These are phyloP conservation scores for Didymella arachidicola DNA, from an alignment of 2,329 filamentous ascomycete species.

Conservation along the genomic window DNA sequence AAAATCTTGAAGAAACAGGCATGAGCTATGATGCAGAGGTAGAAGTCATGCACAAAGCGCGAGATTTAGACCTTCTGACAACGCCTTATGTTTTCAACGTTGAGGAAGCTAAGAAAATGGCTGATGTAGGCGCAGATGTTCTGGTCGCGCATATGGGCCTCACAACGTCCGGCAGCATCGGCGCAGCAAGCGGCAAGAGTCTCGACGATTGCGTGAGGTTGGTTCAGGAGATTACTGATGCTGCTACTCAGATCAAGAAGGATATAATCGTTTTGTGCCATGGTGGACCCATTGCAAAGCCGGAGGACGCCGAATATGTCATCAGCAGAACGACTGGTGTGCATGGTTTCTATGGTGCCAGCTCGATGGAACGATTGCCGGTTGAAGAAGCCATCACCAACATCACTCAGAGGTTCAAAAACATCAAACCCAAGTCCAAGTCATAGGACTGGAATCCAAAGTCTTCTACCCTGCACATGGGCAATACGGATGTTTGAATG, in stretches of 20 bases:
- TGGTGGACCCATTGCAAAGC: conserved; percentile 71
- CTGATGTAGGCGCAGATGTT: conserved; percentile 69
- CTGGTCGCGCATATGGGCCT: conserved; percentile 74
- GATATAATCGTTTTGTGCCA: conserved; percentile 74
- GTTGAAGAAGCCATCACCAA: conserved; percentile 71
- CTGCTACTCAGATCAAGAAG: conserved; percentile 61
- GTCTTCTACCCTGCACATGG: too few relatives aligned
- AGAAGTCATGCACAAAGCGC: conserved; percentile 69
- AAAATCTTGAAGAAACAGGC: conserved; percentile 73
- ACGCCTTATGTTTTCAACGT: conserved; percentile 74
- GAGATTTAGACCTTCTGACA: conserved; percentile 67
- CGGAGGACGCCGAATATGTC: conserved; percentile 69
- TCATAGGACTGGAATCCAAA: not conserved
- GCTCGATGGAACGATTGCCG: conserved; percentile 72
- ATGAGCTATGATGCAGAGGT: conserved; percentile 75
- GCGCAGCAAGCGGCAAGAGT: conserved; percentile 66
- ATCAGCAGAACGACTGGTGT: conserved; percentile 67
- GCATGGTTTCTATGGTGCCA: conserved; percentile 77
- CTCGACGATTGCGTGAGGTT: conserved; percentile 70
- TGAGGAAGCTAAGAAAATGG: conserved; percentile 69
- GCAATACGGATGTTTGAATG: too few relatives aligned
- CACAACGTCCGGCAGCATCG: conserved; percentile 70
- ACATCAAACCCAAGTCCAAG: conserved; percentile 22
- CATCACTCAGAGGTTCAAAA: conserved; percentile 64
- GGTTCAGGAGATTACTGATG: conserved; percentile 70